Evolutionary conservation across 2,329 filamentous ascomycete species (phyloP), one percentile per base, ranked within the genome.

Genomic region (Alternaria sp.): DNA sequence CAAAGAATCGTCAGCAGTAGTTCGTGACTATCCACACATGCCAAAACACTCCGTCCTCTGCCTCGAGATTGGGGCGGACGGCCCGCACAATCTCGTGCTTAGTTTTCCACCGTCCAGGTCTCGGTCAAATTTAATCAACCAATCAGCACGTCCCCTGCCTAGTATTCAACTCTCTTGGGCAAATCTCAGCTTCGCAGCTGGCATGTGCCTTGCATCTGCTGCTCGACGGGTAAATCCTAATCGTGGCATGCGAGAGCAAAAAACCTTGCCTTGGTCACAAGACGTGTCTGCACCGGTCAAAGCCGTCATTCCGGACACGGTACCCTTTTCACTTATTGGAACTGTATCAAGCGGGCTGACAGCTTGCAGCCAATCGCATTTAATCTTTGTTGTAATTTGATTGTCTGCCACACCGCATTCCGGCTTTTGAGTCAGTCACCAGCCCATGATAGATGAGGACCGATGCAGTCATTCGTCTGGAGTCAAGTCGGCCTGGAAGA

Each of bases 391-490:
- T 68, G 66, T 70, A 63, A 54, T 69, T 77, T 75, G 68, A 76
- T 76, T 77, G 74, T 70, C 64, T 74, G 69, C 73, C 74, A 76
- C 74, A 77, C 74, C 69, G 67, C 69, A 70, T 63, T 63, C 65
- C 63, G 61, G 49, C 57, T 46, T 56, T 63, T 62, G 49, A 67
- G 45, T 57, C 63, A 57, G 68, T 70, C 68, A 71, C 69, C 65
- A 68, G 70, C 60, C n/a, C 64, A 63, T 40, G 36, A 62, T 65
- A 63, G 52, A 66, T 66, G 66, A 63, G 62, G 55, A 65, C 68
- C 68, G 52, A 62, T 68, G 68, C 57, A 64, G 67, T 66, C 64
- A 65, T 60, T 58, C 64, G 58, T 59, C 45, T 56, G 38, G 36
- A 58, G 41, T 44, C 30, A 18, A 48, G 57, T 66, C 54, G 67